Evolutionary conservation across 371 early-diverging fungal species (phyloP).

Genomic region (Rhizopus arrhizus): DNA sequence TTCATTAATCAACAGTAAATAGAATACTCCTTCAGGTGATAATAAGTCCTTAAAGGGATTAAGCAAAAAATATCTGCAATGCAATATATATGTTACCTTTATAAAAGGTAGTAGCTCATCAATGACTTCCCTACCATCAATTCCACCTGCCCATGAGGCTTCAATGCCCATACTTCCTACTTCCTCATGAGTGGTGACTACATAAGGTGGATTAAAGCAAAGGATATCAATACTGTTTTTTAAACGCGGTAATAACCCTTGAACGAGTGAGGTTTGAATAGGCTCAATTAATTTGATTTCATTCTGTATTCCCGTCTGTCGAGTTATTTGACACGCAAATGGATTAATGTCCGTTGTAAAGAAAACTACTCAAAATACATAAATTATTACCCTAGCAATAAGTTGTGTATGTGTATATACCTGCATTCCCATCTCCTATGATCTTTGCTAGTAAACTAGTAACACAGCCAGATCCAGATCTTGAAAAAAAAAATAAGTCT

Average conservation of each 20-base stretch:
- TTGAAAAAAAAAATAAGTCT: constrained; percentile 21
- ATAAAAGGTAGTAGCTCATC: constrained; percentile 78
- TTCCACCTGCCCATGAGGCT: constrained; percentile 95
- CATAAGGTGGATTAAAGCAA: constrained; percentile 96
- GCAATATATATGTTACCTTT: constrained; percentile 40
- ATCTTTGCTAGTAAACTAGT: constrained; percentile 73
- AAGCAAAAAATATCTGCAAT: not conserved
- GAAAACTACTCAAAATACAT: constrained; percentile 31
- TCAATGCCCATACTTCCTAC: constrained; percentile 76
- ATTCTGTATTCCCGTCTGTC: constrained; percentile 64
- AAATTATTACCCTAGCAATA: not conserved
- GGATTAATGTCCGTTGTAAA: constrained; percentile 87
- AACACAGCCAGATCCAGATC: constrained; percentile 90
- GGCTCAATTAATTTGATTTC: constrained; percentile 56
- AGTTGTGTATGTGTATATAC: constrained; percentile 27
- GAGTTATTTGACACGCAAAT: constrained; percentile 68
- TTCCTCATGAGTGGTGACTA: constrained; percentile 75
- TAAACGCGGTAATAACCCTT: constrained; percentile 60
- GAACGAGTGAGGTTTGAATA: constrained; percentile 60
- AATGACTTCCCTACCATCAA: constrained; percentile 89
- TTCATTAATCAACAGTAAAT: constrained; percentile 86
- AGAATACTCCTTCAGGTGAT: constrained; percentile 76
- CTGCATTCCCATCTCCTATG: constrained; percentile 46
- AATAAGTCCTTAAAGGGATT: constrained; percentile 56
- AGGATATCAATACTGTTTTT: constrained; percentile 70